Base-by-base conservation (phyloP, 2,329 filamentous ascomycete species). In the Ploettnerulaceae sp. region DNA sequence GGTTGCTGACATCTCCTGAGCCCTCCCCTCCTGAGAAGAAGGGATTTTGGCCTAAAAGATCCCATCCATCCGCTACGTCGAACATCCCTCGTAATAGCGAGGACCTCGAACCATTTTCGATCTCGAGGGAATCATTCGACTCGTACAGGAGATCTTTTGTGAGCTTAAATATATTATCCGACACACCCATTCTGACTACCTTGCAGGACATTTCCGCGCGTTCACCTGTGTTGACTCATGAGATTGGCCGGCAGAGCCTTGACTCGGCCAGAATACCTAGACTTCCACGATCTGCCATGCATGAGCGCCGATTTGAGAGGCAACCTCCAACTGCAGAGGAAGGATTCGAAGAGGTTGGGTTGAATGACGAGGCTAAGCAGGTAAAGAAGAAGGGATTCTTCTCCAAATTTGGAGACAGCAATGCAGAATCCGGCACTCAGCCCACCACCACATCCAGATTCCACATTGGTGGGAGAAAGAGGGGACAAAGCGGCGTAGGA, bases 141-240 rank as follows among this genome's bases (percentile, higher is more conserved):
- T 95, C 90, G 3, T 97, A 97, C 69, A 78, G 93, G 54, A 82
- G 93, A 61, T 96, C 90, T 54, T 97, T 97, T 71, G 91, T 95
- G 77, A 58, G 84, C 74, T 7, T 11, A 25, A 14, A 24, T 5
- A 17, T 3, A 5, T 17, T 1, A 6, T 26, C 14, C 14, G 15
- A 11, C 24, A 22, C 5, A n/a, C 18, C 17, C 14, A 14, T 33
- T 22, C 47, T 56, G 24, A 52, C 51, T 7, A 33, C n/a, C 47
- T 26, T 49, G 48, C 60, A 95, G 90, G 90, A 97, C 64, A 94
- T 97, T 51, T 90, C 85, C 39, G 91, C 90, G 29, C 82, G 83
- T 53, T 93, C 89, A 29, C 91, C 89, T 7, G 70, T 96, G 45
- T 66, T 75, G 40, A 70, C 74, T 51, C 79, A 86, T 43, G 67